These are phyloP conservation scores for Ambrosiella xylebori DNA, from an alignment of 2,329 filamentous ascomycete species.

Conservation along the genomic window DNA sequence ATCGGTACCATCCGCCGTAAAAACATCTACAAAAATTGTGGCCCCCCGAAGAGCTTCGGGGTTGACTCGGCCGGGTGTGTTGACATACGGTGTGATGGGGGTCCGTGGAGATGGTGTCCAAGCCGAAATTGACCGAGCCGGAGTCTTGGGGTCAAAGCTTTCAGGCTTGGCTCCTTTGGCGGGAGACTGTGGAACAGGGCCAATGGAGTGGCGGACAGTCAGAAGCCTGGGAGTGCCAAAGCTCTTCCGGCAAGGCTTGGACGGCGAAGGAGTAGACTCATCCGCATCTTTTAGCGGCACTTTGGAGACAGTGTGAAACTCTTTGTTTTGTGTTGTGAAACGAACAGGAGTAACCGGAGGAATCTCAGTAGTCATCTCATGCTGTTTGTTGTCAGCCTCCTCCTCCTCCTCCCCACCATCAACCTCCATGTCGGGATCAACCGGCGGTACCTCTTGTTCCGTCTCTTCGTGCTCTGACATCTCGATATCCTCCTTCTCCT, in stretches of 20 bases:
- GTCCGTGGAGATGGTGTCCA: not conserved
- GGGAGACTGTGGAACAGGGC: constrained; percentile 13
- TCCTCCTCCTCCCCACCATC: not conserved
- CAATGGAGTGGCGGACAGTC: constrained; percentile 8
- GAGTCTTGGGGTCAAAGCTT: constrained; percentile 15
- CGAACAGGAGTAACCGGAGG: constrained; percentile 40
- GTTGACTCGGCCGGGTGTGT: constrained; percentile 25
- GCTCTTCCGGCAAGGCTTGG: constrained; percentile 25
- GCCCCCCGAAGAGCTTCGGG: constrained; percentile 45
- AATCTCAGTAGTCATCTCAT: constrained; percentile 16
- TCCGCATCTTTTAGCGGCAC: constrained; percentile 56
- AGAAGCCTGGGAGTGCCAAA: constrained; percentile 12
- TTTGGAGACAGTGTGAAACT: constrained; percentile 57
- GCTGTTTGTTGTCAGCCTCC: not conserved
- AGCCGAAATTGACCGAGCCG: constrained; percentile 28
- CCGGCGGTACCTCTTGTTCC: constrained; percentile 11
- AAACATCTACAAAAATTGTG: constrained; percentile 68
- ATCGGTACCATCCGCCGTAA: constrained; percentile 65
- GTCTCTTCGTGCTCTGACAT: constrained; percentile 22
- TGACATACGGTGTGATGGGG: constrained; percentile 28
- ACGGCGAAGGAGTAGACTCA: constrained; percentile 32
- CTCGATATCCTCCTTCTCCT: not conserved
- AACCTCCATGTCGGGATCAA: constrained; percentile 27
- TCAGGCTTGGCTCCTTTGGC: constrained; percentile 12
- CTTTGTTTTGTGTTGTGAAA: constrained; percentile 22